Conservation (phyloP, 78 protist genomes). For the Dictyostelium citrinum region DNA sequence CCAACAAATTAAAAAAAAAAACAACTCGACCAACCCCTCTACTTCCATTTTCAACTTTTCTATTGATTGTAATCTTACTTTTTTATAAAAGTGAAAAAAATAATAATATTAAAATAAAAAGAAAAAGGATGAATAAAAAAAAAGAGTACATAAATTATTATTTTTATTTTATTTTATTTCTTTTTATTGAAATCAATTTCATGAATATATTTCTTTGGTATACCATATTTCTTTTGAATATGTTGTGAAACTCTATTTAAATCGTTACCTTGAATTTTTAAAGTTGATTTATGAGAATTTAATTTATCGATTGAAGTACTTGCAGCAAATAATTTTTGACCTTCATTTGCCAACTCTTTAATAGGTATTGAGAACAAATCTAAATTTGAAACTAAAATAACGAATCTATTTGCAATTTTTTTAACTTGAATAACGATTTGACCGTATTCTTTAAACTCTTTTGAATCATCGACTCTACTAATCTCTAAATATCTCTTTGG, state of each 20-base stretch:
- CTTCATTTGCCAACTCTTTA: conserved; percentile 54
- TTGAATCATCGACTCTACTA: not conserved
- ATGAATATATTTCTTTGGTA: conserved; percentile 17
- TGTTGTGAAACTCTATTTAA: not conserved
- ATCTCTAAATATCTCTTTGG: not conserved
- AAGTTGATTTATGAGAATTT: not conserved
- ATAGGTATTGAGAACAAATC: conserved; percentile 1
- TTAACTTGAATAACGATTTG: not conserved
- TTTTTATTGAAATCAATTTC: not conserved
- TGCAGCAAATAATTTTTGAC: conserved; percentile 58
- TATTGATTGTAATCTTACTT: no score
- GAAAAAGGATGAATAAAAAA: not conserved
- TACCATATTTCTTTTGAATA: conserved; percentile 18
- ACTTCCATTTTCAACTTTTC: no score
- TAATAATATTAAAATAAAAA: not conserved
- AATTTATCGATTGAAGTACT: conserved; percentile 20
- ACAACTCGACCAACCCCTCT: no score
- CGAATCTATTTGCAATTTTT: conserved; percentile 31
- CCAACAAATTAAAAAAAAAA: not conserved
- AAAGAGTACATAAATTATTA: not conserved
- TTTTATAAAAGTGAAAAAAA: no score
- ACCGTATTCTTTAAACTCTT: not conserved
- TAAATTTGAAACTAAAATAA: conserved; percentile 17
- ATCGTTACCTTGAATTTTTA: conserved; percentile 63
- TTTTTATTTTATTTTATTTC: not conserved